Conservation (phyloP, 768 basidiomycete genomes). For the Obba rivulosa region DNA sequence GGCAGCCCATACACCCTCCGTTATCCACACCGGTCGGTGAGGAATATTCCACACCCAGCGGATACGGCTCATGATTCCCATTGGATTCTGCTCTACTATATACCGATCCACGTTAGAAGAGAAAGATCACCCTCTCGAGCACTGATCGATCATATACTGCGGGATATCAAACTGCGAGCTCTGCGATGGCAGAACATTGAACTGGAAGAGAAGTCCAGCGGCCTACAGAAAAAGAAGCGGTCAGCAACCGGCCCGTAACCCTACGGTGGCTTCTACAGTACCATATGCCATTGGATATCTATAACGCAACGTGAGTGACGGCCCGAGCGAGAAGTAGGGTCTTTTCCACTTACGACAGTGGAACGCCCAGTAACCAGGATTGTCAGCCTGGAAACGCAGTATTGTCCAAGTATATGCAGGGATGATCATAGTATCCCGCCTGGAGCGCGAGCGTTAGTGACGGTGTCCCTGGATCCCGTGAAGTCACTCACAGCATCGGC, state of each 20-base stretch:
- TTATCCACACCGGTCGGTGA: too few species aligned
- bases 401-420: conserved; percentile 32
- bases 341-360: conserved; percentile 38
- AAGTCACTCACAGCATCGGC: conserved; percentile 25
- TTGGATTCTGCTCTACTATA: too few species aligned
- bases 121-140: conserved; percentile 6
- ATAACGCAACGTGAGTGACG: not conserved
- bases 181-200: conserved; percentile 32
- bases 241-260: not conserved
- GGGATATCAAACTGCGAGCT: conserved; percentile 31
- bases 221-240: conserved; percentile 15
- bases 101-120: too few species aligned
- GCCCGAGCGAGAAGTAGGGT: conserved; percentile 24
- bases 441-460: not conserved
- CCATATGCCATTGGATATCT: conserved; percentile 17
- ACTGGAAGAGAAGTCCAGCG: conserved; percentile 35
- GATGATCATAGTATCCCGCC: conserved; percentile 37
- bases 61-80: too few species aligned
- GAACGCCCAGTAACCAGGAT: conserved; percentile 42
- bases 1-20: too few species aligned
- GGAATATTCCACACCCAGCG: too few species aligned
- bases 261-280: not conserved
- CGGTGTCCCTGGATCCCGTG: not conserved
- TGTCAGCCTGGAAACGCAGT: conserved; percentile 38
- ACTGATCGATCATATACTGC: conserved; percentile 29